Base-by-base conservation (phyloP, 768 basidiomycete species). In the Nidula microcarpa region DNA sequence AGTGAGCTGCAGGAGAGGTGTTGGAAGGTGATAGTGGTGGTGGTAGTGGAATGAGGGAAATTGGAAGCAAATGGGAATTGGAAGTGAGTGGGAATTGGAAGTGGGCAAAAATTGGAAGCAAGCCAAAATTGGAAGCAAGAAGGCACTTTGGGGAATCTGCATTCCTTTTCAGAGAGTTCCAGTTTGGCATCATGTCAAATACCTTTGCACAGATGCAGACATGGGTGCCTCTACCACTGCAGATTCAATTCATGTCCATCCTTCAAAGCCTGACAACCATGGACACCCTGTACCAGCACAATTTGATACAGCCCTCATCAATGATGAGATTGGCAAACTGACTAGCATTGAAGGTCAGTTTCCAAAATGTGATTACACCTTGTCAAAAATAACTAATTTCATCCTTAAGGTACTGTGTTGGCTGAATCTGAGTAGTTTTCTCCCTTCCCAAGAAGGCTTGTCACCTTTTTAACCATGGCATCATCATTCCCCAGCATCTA, bases 231-330 rank as follows among this genome's bases (percentile, higher is more conserved):
- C 33, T 30, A 33, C 37, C 23, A 61, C 58, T n/a, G 43, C 64
- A 6, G 71, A 74, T 52, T 49, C 62, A n/a, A 56, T 71, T 5
- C 69, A 76, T 58, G 62, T 56, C 5, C 47, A 65, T n/a, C 59
- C 60, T 32, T 14, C 17, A 1, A 14, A 30, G 4, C 3, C 33
- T 13, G 56, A 66, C 47, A 54, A 47, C 11, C 53, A 55, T 5
- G 55, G 60, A 0, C 46, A 52, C 2, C 6, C 17, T 0, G 51
- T 65, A 30, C 62, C 63, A 3, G 65, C 54, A 1, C 55, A 67
- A 3, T 76, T 74, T 59, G 74, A 78, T 53, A 74, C 52, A 1
- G 51, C 51, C 5, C 30, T 60, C 3, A 35, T 60, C 5, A 51
- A 54, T 10, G 33, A 57, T 30, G 53, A 43, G n/a, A 41, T 17